These are phyloP conservation scores for Cicer arietinum DNA, from an alignment of 306 rosid genomes.

Conservation along the genomic window DNA sequence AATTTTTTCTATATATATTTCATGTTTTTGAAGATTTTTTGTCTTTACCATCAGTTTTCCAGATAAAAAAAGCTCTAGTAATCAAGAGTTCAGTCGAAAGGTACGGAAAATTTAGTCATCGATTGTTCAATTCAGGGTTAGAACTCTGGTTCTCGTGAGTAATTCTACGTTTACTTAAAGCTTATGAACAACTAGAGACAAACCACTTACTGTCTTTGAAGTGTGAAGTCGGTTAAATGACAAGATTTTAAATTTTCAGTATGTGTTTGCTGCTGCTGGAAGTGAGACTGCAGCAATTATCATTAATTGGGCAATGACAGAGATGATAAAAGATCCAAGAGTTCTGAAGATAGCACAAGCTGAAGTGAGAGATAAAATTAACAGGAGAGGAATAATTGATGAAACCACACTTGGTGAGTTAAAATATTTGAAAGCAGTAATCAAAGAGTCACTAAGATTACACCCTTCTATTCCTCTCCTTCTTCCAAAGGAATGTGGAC, in stretches of 20 bases:
- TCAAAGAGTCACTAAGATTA: conserved; percentile 2
- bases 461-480: conserved; percentile 8
- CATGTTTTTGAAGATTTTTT: too few relatives aligned
- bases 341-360: conserved; percentile 10
- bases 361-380: not conserved
- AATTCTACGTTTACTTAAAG: too few relatives aligned
- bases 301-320: not conserved
- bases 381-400: not conserved
- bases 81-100: too few relatives aligned
- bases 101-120: too few relatives aligned
- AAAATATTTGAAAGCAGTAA: not conserved
- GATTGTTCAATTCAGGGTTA: too few relatives aligned
- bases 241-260: not conserved
- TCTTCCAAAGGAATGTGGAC: not conserved
- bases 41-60: too few relatives aligned
- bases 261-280: not conserved
- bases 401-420: not conserved
- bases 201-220: too few relatives aligned
- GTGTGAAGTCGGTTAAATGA: too few relatives aligned
- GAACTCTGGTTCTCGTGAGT: too few relatives aligned
- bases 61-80: too few relatives aligned
- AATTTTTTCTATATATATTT: too few relatives aligned
- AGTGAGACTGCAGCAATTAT: not conserved
- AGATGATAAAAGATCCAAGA: conserved; percentile 8
- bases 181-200: too few relatives aligned